These are phyloP conservation scores for Thuidium tamariscinum DNA, from an alignment of 225 moss, liverwort and hornwort species.

Conservation along the genomic window DNA sequence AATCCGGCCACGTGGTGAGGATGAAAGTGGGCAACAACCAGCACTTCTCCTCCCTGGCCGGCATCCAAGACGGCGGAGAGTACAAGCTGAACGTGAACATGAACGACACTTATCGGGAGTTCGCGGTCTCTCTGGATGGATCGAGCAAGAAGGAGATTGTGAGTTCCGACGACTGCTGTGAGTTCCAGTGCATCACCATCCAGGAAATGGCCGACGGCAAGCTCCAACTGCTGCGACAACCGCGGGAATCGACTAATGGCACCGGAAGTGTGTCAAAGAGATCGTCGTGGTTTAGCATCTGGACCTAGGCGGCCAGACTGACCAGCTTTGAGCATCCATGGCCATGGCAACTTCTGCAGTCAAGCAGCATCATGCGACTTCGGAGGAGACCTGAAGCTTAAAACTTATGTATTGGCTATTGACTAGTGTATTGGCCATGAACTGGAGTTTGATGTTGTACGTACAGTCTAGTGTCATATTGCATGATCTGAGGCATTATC, in stretches of 20 bases:
- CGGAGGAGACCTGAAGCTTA: background rate
- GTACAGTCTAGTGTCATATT: background rate
- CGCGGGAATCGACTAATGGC: background rate
- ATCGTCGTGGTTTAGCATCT: background rate
- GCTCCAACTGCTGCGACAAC: background rate
- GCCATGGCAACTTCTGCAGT: background rate
- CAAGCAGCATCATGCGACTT: background rate
- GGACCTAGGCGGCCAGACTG: background rate
- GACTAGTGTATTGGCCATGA: background rate
- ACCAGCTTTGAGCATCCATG: background rate
- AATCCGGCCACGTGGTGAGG: background rate
- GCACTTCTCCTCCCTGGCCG: background rate
- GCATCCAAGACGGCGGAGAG: background rate
- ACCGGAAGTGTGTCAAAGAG: background rate
- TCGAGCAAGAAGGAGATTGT: background rate
- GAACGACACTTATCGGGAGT: conserved; percentile 6
- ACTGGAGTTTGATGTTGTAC: background rate
- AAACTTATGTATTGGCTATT: background rate
- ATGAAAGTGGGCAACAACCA: background rate
- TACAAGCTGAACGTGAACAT: background rate
- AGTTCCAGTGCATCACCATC: conserved; percentile 2
- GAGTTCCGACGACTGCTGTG: conserved; percentile 5
- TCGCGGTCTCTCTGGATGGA: background rate
- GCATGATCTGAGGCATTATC: background rate
- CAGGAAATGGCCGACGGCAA: background rate